phyloP scores from a whole-genome alignment of 306 rosid genomes.

The Dicorynia guianensis region DNA sequence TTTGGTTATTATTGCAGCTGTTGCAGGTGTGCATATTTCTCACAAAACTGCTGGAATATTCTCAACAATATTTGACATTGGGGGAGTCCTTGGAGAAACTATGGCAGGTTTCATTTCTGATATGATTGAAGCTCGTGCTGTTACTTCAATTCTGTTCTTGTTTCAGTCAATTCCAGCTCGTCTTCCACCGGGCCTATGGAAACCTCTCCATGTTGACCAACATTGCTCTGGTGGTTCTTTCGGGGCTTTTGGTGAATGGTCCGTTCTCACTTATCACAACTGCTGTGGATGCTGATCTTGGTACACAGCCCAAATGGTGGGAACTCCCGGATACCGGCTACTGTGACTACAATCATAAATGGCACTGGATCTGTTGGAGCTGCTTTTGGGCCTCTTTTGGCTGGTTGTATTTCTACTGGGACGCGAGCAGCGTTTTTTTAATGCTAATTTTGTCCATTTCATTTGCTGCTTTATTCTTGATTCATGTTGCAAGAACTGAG shows the following conservation, averaged over 20 bases:
- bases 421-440: slow-evolving; percentile 66
- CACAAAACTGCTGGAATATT: slow-evolving; percentile 65
- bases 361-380: slow-evolving; percentile 78
- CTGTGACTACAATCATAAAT: slow-evolving; percentile 77
- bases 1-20: slow-evolving; percentile 42
- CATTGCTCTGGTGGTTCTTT: slow-evolving; percentile 58
- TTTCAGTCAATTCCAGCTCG: slow-evolving; percentile 60
- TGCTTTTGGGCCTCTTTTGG: slow-evolving; percentile 72
- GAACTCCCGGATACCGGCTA: slow-evolving; percentile 60
- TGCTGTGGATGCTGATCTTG: slow-evolving; percentile 69
- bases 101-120: slow-evolving; percentile 63
- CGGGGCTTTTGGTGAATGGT: slow-evolving; percentile 28
- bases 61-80: slow-evolving; percentile 61
- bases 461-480: slow-evolving; percentile 56
- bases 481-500: slow-evolving; percentile 55
- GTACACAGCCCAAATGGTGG: slow-evolving; percentile 54
- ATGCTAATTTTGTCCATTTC: slow-evolving; percentile 59
- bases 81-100: slow-evolving; percentile 63
- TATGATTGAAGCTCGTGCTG: slow-evolving; percentile 62
- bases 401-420: slow-evolving; percentile 63
- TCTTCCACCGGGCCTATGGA: slow-evolving; percentile 59
- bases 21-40: slow-evolving; percentile 59
- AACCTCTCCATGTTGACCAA: slow-evolving; percentile 56
- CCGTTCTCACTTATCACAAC: slow-evolving; percentile 67
- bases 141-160: slow-evolving; percentile 59